Evolutionary conservation across 306 rosid species (phyloP), one percentile per base, ranked within the genome.

Genomic region (Crotalaria pallida): DNA sequence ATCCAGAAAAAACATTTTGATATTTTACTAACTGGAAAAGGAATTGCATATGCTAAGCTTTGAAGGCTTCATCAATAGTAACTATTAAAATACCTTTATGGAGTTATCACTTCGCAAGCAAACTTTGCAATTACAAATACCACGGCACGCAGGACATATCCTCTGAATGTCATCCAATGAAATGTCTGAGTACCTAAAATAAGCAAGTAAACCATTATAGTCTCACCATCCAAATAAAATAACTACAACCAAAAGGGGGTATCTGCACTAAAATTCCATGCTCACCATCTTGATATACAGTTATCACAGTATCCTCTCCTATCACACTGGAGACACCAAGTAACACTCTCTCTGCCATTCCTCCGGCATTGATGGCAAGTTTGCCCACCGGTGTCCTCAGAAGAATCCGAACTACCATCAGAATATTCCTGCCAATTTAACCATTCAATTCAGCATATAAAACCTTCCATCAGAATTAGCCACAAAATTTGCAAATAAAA

Each of bases 91-190:
- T 83, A 94, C 96, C 97, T 94, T 94, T 31, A 94, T 78, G 49
- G 96, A 83, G 77, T 94, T 94, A 82, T 90, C 97, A 68, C 81
- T 77, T 19, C 91, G 96, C 47, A 94, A 78, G 74, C 99, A 94
- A 75, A 72, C 82, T 84, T 75, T 91, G 82, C 97, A 95, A 76
- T 83, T 91, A 76, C 97, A 95, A 65, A 80, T 84, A 73, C 99
- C 97, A 58, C 88, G 81, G 70, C 97, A 95, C 47, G 99, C 96
- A 58, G 99, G 99, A 69, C 97, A 95, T 23, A 58, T 71, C 76
- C 72, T 89, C 88, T 86, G 91, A 73, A 91, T 79, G 55, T 91
- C 97, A 58, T 91, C 97, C 80, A 75, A 31, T 6, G 96, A 66
- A 55, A 86, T 73, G 78, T 84, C 83, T 11, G 87, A 74, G 75